Percentiles rank a stretch among this genome's conserved stretches.
These are phyloP conservation scores for Colletotrichum orchidophilum DNA, from an alignment of 2,329 filamentous ascomycete genomes.

Conservation along the genomic window DNA sequence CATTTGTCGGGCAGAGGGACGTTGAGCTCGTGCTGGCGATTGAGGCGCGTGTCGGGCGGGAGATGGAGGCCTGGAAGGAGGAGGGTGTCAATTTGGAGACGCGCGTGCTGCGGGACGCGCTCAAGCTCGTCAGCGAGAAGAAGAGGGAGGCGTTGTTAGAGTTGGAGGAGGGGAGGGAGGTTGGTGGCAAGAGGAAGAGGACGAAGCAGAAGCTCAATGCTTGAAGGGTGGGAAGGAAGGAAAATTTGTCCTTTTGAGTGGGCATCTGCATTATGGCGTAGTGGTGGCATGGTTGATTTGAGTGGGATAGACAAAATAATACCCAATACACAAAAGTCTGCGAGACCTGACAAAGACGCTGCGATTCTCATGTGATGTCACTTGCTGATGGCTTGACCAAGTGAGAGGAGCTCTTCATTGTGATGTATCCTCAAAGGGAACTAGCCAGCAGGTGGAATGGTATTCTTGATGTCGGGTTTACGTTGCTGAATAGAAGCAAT, in stretches of 20 bases:
- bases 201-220: conserved; percentile 63
- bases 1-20: conserved; percentile 91
- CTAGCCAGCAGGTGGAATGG: no score
- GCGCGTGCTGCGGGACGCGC: conserved; percentile 81
- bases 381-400: no score
- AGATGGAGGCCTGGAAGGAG: conserved; percentile 87
- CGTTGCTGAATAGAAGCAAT: no score
- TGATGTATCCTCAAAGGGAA: no score
- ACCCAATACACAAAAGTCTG: conserved; percentile 11
- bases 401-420: no score
- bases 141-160: conserved; percentile 91
- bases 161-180: conserved; percentile 91
- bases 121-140: conserved; percentile 94
- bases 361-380: no score
- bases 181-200: conserved; percentile 82
- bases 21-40: conserved; percentile 91
- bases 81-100: conserved; percentile 95
- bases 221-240: background rate
- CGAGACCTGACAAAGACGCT: background rate
- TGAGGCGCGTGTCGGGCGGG: conserved; percentile 80
- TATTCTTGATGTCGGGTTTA: no score
- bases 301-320: conserved; percentile 23
- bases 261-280: background rate
- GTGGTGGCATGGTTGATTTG: background rate
- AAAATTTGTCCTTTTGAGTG: no score